Evolutionary conservation across 805 yeast genomes (phyloP).

Genomic region (Metschnikowia picachoensis): DNA sequence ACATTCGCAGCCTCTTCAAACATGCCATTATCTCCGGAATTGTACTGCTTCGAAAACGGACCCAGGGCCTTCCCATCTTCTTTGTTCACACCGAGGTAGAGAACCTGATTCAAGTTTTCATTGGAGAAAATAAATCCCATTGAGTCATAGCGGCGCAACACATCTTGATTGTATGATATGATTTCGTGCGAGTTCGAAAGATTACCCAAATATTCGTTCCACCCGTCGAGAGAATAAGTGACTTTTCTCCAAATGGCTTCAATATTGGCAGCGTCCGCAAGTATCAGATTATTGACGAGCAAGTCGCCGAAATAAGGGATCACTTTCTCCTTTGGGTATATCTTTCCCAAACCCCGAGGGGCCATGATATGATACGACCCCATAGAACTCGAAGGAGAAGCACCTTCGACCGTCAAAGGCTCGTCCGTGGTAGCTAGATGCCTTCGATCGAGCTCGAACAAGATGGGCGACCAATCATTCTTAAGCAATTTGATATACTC

Average conservation of each 20-base stretch:
- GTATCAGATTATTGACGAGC: slow-evolving; percentile 42
- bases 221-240: slow-evolving; percentile 68
- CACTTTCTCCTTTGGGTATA: slow-evolving; percentile 70
- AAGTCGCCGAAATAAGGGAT: slow-evolving; percentile 92
- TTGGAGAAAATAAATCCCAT: slow-evolving; percentile 43
- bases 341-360: slow-evolving; percentile 79
- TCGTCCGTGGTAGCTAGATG: slow-evolving; percentile 40
- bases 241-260: slow-evolving; percentile 66
- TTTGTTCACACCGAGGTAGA: slow-evolving; percentile 37
- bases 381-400: slow-evolving; percentile 15
- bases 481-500: slow-evolving; percentile 56
- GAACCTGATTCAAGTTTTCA: slow-evolving; percentile 41
- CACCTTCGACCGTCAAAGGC: slow-evolving; percentile 15
- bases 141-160: slow-evolving; percentile 35
- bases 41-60: slow-evolving; percentile 6
- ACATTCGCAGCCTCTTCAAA: slow-evolving; percentile 5
- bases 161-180: slow-evolving; percentile 38
- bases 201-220: slow-evolving; percentile 67
- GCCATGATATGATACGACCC: slow-evolving; percentile 72
- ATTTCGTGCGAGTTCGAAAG: slow-evolving; percentile 43
- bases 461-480: slow-evolving; percentile 89
- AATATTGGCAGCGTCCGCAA: slow-evolving; percentile 46
- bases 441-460: slow-evolving; percentile 81
- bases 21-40: background rate
- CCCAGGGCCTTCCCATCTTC: slow-evolving; percentile 26